Evolutionary conservation across 305 asterid genomes (phyloP), one percentile per base, ranked within the genome.

Genomic region (Fraxinus albicans): DNA sequence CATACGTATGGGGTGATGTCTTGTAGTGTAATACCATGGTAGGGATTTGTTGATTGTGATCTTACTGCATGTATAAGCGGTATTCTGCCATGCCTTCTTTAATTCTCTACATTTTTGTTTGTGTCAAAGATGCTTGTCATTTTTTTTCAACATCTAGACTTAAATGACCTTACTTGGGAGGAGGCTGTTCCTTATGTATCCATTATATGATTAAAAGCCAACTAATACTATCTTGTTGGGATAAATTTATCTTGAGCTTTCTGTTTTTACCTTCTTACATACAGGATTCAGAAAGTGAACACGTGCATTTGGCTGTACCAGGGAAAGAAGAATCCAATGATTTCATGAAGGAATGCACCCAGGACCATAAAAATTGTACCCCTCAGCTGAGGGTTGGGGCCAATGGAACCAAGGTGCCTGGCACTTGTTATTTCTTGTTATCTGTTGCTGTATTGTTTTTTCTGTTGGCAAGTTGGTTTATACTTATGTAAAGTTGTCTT

Each of bases 231-330:
- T 77, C 76, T 27, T 27, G 70, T 80, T 79, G 25, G 31, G 4
- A 5, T 38, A 8, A 65, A 69, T 13, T 80, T 36, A 40, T 23
- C 13, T 47, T 78, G 72, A 60, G 35, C 55, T 67, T 50, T 50
- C 12, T 19, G 55, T 55, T 55, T 15, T 67, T 19, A 33, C 77
- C 77, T 67, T 44, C 31, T 77, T 44, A 33, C 50, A 33, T 80
- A 55, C 82, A 87, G 90, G 87, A 86, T 81, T 81, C 73, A 38
- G 80, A 34, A 58, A 75, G 77, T 36, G 84, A 81, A 73, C 33
- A 29, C 9, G 31, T 75, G 73, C 47, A 82, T 63, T 34, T 73
- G 72, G 63, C 15, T 2, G 33, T 40, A 75, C 72, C 80, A n/a
- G 74, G 79, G 67, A 50, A 78, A 67, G 79, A 73, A 76, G 53